Conservation (phyloP, 2,329 filamentous ascomycete genomes). For the Colletotrichum ledebouriae region DNA sequence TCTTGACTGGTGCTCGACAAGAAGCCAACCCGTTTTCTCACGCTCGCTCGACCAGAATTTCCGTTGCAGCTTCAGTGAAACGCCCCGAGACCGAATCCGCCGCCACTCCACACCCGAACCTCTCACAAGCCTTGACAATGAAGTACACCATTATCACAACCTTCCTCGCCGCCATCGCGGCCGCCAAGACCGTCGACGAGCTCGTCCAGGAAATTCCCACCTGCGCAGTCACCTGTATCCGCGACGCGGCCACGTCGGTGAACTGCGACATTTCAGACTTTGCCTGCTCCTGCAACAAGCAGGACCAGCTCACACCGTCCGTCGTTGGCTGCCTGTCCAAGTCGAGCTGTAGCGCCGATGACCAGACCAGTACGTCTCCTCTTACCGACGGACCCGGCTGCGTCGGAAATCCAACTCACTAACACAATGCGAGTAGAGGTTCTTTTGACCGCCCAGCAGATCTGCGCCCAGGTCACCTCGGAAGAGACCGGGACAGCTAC, state of each 20-base stretch:
- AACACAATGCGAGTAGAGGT: slow-evolving; percentile 44
- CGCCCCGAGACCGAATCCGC: neutral
- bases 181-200: slow-evolving; percentile 45
- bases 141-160: slow-evolving; percentile 48
- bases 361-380: slow-evolving; percentile 52
- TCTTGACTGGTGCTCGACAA: neutral
- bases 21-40: neutral
- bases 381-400: slow-evolving; percentile 20
- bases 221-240: slow-evolving; percentile 56
- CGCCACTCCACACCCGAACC: neutral
- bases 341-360: slow-evolving; percentile 51
- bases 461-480: slow-evolving; percentile 44
- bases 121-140: slow-evolving; percentile 45
- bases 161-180: slow-evolving; percentile 47
- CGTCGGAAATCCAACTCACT: neutral
- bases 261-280: slow-evolving; percentile 53
- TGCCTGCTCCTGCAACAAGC: slow-evolving; percentile 55
- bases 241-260: slow-evolving; percentile 48
- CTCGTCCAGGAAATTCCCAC: slow-evolving; percentile 51
- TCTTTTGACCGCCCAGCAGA: slow-evolving; percentile 44
- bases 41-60: slow-evolving; percentile 1
- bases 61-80: neutral
- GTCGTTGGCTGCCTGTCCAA: slow-evolving; percentile 54
- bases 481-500: neutral
- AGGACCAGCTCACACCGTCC: slow-evolving; percentile 51